These are phyloP conservation scores for Colletotrichum tropicicola DNA, from an alignment of 2,329 filamentous ascomycete species.

Conservation along the genomic window DNA sequence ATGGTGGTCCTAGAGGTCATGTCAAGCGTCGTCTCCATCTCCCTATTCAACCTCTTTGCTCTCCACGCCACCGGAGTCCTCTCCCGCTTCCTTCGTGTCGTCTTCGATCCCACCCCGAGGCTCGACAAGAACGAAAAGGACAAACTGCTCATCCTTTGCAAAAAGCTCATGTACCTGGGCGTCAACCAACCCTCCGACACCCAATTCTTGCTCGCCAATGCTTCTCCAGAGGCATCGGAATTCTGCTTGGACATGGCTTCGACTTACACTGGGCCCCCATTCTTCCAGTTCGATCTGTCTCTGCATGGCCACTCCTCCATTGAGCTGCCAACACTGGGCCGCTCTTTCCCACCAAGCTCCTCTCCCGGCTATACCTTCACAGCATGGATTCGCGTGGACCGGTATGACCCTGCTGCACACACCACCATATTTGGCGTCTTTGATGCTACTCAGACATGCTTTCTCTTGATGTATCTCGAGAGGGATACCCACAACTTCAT, in stretches of 20 bases:
- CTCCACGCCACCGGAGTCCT: constrained; percentile 79
- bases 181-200: constrained; percentile 85
- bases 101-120: constrained; percentile 62
- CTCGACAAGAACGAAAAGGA: constrained; percentile 65
- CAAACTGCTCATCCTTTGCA: constrained; percentile 73
- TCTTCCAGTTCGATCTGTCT: constrained; percentile 94
- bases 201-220: constrained; percentile 71
- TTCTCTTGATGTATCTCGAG: constrained; percentile 92
- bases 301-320: constrained; percentile 88
- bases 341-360: constrained; percentile 82
- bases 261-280: constrained; percentile 79
- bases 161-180: constrained; percentile 76
- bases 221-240: constrained; percentile 64
- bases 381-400: constrained; percentile 88
- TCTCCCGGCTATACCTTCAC: constrained; percentile 89
- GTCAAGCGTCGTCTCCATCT: constrained; percentile 64
- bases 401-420: constrained; percentile 84
- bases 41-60: constrained; percentile 74
- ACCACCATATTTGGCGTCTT: constrained; percentile 97
- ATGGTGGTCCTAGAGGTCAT: constrained; percentile 74
- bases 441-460: constrained; percentile 91
- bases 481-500: constrained; percentile 95
- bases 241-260: constrained; percentile 80
- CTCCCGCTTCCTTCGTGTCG: constrained; percentile 70
- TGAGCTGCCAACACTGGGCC: constrained; percentile 86